Percentiles rank a stretch among this genome's conserved stretches.
Conservation (phyloP, 2,329 filamentous ascomycete species). For the Alternaria brassicae region DNA sequence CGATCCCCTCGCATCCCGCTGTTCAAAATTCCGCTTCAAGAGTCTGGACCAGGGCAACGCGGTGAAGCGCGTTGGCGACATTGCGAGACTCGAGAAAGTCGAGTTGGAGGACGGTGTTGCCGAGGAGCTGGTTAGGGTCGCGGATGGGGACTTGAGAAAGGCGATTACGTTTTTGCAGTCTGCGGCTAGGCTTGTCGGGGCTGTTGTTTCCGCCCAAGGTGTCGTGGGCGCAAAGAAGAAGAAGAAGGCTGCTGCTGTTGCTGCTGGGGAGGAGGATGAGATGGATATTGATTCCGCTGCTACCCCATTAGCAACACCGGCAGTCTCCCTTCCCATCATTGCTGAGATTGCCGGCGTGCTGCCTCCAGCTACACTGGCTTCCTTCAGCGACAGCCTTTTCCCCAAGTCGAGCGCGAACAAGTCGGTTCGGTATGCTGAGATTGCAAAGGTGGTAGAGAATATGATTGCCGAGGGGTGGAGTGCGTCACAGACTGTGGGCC, state of each 20-base stretch:
- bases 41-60: slow-evolving; percentile 88
- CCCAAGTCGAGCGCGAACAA: slow-evolving; percentile 57
- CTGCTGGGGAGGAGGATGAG: slow-evolving; percentile 62
- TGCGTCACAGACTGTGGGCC: slow-evolving; percentile 82
- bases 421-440: slow-evolving; percentile 68
- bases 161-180: slow-evolving; percentile 97
- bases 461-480: slow-evolving; percentile 98
- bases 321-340: slow-evolving; percentile 73
- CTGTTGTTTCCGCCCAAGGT: slow-evolving; percentile 47
- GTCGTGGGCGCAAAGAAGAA: slow-evolving; percentile 49
- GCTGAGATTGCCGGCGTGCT: slow-evolving; percentile 98
- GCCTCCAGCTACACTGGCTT: slow-evolving; percentile 74
- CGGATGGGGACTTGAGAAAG: slow-evolving; percentile 93
- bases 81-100: slow-evolving; percentile 81
- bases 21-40: slow-evolving; percentile 98
- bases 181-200: slow-evolving; percentile 85
- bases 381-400: slow-evolving; percentile 76
- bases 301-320: slow-evolving; percentile 10
- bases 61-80: slow-evolving; percentile 77
- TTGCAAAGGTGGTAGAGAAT: slow-evolving; percentile 83
- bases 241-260: slow-evolving; percentile 56
- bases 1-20: slow-evolving; percentile 90
- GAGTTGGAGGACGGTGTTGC: slow-evolving; percentile 77
- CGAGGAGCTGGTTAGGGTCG: slow-evolving; percentile 83
- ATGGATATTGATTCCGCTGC: slow-evolving; percentile 55